A percentile compares a stretch with the other conserved stretches of the same genome.
phyloP scores from a whole-genome alignment of 2,329 filamentous ascomycete genomes.

The Epicoccum sorghinum region DNA sequence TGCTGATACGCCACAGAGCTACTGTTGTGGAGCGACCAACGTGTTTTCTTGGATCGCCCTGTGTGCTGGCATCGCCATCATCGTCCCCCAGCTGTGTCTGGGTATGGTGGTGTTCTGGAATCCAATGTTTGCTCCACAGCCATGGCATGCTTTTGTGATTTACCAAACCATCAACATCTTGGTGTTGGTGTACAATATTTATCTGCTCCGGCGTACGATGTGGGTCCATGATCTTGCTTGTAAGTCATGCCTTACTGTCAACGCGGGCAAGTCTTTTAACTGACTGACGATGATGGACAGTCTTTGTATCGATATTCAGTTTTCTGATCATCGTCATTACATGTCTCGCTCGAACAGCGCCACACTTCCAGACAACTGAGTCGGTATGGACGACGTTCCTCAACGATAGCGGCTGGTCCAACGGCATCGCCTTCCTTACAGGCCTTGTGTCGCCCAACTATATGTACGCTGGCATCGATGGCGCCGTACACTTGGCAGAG shows the following conservation, averaged over 20 bases:
- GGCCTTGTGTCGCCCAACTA: constrained; percentile 33
- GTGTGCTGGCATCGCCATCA: constrained; percentile 24
- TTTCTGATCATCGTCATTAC: constrained; percentile 57
- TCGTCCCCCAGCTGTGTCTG: constrained; percentile 18
- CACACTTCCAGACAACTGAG: constrained; percentile 30
- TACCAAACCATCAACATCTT: constrained; percentile 21
- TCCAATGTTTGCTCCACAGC: constrained; percentile 13
- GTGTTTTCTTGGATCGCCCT: constrained; percentile 26
- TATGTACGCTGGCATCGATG: constrained; percentile 29
- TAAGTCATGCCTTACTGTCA: not conserved
- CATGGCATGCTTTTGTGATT: constrained; percentile 25
- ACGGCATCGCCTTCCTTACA: constrained; percentile 51
- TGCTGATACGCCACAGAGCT: constrained; percentile 14
- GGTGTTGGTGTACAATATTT: constrained; percentile 22
- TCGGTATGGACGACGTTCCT: constrained; percentile 54
- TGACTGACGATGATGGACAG: not conserved
- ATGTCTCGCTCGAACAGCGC: constrained; percentile 49
- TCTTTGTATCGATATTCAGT: constrained; percentile 26
- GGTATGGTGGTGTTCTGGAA: constrained; percentile 19
- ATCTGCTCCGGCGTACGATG: constrained; percentile 22
- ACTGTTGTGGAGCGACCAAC: constrained; percentile 24
- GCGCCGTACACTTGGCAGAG: constrained; percentile 40
- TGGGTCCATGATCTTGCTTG: constrained; percentile 26
- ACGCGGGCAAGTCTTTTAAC: not conserved
- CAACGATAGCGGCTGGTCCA: constrained; percentile 53